These are phyloP conservation scores for Nicotiana undulata DNA, from an alignment of 257 asterid genomes.

Conservation along the genomic window DNA sequence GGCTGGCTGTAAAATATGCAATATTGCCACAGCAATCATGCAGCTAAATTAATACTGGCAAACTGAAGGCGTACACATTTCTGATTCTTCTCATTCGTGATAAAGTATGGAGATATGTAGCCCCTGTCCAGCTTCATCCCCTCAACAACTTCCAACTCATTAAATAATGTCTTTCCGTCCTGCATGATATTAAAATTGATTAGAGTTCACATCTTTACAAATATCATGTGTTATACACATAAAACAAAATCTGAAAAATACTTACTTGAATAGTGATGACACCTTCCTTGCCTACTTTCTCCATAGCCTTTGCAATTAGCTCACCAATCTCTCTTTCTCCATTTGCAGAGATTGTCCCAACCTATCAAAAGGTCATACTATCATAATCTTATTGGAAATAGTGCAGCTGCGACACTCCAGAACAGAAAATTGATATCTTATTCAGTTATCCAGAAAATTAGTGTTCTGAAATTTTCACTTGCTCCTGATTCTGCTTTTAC, in stretches of 20 bases:
- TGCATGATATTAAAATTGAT: constrained; percentile 8
- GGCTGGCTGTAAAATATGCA: background rate
- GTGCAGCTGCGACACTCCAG: background rate
- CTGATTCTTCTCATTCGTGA: constrained; percentile 47
- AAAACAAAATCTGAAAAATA: background rate
- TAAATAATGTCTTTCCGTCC: constrained; percentile 47
- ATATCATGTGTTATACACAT: background rate
- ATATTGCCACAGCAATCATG: background rate
- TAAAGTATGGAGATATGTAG: constrained; percentile 51
- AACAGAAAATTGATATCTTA: background rate
- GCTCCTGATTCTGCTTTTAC: background rate
- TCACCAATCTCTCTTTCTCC: constrained; percentile 60
- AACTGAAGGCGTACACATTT: constrained; percentile 33
- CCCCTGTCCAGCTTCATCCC: constrained; percentile 64
- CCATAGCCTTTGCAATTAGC: constrained; percentile 65
- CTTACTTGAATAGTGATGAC: constrained; percentile 62
- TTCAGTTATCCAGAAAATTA: background rate
- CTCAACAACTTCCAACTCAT: constrained; percentile 56
- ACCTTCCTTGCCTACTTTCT: constrained; percentile 62
- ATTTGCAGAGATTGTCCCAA: constrained; percentile 55
- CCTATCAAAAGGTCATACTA: constrained; percentile 16
- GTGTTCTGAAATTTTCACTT: background rate
- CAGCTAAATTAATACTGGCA: background rate
- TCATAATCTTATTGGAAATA: background rate
- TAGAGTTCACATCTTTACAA: background rate